Conservation (phyloP, 164 flowering plant genomes). For the Sedum album region DNA sequence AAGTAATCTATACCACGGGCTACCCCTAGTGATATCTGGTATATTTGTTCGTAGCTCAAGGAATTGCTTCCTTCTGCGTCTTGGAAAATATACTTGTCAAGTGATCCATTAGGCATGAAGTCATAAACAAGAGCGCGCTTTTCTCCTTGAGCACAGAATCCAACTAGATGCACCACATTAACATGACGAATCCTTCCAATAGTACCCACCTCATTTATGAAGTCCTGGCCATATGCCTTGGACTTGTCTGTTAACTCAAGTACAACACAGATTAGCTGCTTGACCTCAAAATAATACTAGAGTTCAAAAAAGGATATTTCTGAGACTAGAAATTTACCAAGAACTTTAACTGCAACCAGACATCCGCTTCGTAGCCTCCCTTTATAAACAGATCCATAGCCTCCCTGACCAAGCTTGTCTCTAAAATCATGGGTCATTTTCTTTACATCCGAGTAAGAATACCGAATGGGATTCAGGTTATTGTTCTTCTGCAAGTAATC, state of each 20-base stretch:
- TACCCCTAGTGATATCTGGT: neutral
- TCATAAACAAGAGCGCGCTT: neutral
- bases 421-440: neutral
- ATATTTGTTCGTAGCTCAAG: neutral
- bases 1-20: neutral
- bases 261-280: neutral
- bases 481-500: neutral
- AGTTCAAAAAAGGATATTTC: too few relatives aligned
- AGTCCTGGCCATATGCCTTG: neutral
- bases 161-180: neutral
- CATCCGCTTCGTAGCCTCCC: neutral
- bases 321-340: neutral
- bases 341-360: neutral
- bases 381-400: conserved; percentile 6
- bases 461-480: neutral
- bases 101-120: conserved; percentile 5
- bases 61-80: neutral
- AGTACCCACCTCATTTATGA: neutral
- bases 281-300: too few relatives aligned
- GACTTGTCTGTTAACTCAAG: neutral
- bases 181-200: neutral
- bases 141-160: neutral
- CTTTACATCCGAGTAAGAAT: neutral
- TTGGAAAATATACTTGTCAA: neutral
- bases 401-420: neutral